Evolutionary conservation across 2,329 filamentous ascomycete genomes (phyloP).

Genomic region (Nigrospora oryzae): DNA sequence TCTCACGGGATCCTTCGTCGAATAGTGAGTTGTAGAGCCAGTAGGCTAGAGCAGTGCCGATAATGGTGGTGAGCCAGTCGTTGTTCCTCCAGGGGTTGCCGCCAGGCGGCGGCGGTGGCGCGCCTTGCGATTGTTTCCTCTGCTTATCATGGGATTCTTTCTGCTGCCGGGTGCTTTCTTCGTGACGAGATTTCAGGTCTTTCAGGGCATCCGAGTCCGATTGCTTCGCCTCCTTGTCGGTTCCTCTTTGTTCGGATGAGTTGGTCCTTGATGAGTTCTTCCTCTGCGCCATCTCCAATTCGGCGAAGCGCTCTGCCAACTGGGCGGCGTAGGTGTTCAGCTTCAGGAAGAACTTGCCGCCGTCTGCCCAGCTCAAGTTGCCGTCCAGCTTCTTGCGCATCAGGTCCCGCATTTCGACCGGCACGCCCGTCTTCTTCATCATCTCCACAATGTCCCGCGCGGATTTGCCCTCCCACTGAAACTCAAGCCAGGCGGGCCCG

Average conservation of each 20-base stretch:
- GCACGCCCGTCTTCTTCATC: conserved; percentile 10
- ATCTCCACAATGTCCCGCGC: conserved; percentile 2
- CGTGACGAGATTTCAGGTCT: not conserved
- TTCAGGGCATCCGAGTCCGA: not conserved
- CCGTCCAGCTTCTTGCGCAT: conserved; percentile 6
- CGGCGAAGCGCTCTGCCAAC: conserved; percentile 6
- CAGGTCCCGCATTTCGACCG: conserved; percentile 8
- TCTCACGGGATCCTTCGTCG: conserved; percentile 53
- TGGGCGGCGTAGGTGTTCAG: conserved; percentile 8
- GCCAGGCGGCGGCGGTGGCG: conserved; percentile 5
- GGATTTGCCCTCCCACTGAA: not conserved
- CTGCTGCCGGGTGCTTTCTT: not conserved
- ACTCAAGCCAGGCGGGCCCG: not conserved
- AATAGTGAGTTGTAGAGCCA: conserved; percentile 34
- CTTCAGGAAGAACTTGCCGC: conserved; percentile 8
- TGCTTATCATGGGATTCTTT: not conserved
- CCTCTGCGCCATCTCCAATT: not conserved
- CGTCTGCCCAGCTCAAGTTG: conserved; percentile 3
- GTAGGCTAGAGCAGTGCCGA: conserved; percentile 35
- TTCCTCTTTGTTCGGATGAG: not conserved
- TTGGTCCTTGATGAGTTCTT: not conserved
- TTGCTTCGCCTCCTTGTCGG: not conserved
- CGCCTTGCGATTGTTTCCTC: not conserved
- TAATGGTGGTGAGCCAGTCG: conserved; percentile 40
- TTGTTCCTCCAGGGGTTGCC: conserved; percentile 10